Percentiles rank a stretch among this genome's conserved stretches.
Conservation (phyloP, 2,329 filamentous ascomycete genomes). For the Pseudohalonectria lignicola region DNA sequence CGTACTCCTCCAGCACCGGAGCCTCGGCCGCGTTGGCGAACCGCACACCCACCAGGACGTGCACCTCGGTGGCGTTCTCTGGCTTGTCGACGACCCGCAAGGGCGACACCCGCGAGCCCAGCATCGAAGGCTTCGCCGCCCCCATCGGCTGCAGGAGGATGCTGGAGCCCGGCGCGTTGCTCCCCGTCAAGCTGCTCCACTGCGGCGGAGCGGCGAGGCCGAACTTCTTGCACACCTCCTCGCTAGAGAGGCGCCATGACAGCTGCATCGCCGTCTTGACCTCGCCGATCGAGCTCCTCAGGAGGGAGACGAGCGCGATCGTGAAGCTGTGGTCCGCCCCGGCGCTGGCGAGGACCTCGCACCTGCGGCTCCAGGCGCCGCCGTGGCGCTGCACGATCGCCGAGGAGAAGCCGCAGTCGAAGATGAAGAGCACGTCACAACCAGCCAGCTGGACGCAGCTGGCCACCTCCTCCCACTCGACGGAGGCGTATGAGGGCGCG, state of each 20-base stretch:
- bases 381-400: not conserved
- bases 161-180: not conserved
- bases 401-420: constrained; percentile 2
- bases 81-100: too few species aligned
- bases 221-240: too few species aligned
- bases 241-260: not conserved
- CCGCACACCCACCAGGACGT: not conserved
- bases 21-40: not conserved
- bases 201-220: not conserved
- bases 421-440: constrained; percentile 1
- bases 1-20: not conserved
- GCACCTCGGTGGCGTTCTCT: not conserved
- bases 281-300: not conserved
- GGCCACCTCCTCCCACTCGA: constrained; percentile 1
- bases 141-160: not conserved
- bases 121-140: too few species aligned
- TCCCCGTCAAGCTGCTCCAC: not conserved
- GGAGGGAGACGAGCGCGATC: not conserved
- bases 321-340: not conserved
- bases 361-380: constrained; percentile 1
- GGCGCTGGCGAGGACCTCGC: not conserved
- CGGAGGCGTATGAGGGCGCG: not conserved
- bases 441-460: not conserved
- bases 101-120: too few species aligned
- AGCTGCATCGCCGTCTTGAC: constrained; percentile 1